Percentiles rank a stretch among this genome's conserved stretches.
Conservation (phyloP, 768 basidiomycete species). For the Hemileccinum rubropunctum region DNA sequence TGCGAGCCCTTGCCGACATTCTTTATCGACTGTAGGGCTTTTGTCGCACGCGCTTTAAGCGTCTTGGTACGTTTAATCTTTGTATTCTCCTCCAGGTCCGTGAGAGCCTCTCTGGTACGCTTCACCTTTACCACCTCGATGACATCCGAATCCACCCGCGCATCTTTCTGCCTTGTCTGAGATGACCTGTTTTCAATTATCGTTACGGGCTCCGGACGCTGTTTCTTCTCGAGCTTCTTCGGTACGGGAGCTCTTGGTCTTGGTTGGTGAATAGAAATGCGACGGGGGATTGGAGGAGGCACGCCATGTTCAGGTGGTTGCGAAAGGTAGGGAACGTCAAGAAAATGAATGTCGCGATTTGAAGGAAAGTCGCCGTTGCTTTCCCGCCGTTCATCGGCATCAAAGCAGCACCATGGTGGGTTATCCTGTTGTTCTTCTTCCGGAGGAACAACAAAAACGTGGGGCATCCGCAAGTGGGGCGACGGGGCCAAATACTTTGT, state of each 20-base stretch:
- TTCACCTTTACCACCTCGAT: slow-evolving; percentile 60
- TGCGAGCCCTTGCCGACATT: slow-evolving; percentile 36
- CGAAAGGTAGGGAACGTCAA: slow-evolving; percentile 31
- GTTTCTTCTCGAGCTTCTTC: slow-evolving; percentile 30
- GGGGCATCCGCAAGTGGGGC: slow-evolving; percentile 35
- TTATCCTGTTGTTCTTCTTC: slow-evolving; percentile 49
- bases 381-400: slow-evolving; percentile 40
- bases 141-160: slow-evolving; percentile 50
- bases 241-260: slow-evolving; percentile 7
- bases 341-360: slow-evolving; percentile 30
- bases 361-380: slow-evolving; percentile 13
- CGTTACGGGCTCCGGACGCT: slow-evolving; percentile 26
- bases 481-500: slow-evolving; percentile 4
- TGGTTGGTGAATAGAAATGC: slow-evolving; percentile 6
- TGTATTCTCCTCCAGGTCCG: slow-evolving; percentile 24
- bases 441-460: slow-evolving; percentile 56
- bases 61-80: slow-evolving; percentile 38
- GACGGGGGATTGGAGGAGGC: slow-evolving; percentile 3
- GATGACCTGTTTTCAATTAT: slow-evolving; percentile 23
- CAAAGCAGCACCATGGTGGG: slow-evolving; percentile 57
- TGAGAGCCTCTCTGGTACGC: slow-evolving; percentile 29
- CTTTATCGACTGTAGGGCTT: slow-evolving; percentile 46
- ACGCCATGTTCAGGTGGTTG: slow-evolving; percentile 10
- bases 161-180: slow-evolving; percentile 23
- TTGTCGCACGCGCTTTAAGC: slow-evolving; percentile 45